phyloP scores from a whole-genome alignment of 441 rosid species.

The Populus hybrid region DNA sequence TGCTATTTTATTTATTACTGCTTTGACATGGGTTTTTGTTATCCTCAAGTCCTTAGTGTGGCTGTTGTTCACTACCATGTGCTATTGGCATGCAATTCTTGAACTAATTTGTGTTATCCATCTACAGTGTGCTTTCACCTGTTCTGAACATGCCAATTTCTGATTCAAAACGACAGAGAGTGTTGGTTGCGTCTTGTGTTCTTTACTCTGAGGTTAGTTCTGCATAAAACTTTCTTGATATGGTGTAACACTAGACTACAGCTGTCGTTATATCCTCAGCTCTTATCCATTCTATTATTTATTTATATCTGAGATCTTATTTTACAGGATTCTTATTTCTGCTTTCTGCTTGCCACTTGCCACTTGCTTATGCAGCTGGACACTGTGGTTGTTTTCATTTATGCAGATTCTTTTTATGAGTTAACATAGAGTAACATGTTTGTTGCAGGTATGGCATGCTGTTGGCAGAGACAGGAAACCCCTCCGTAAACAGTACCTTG shows the following conservation, averaged over 20 bases:
- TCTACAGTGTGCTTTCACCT: slow-evolving; percentile 95
- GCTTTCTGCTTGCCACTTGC: no score
- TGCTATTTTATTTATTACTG: slow-evolving; percentile 2
- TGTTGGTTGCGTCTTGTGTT: slow-evolving; percentile 96
- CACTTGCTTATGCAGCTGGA: slow-evolving; percentile 16
- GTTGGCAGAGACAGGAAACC: slow-evolving; percentile 82
- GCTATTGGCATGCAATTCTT: slow-evolving; percentile 22
- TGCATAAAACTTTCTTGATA: slow-evolving; percentile 23
- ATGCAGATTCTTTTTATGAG: slow-evolving; percentile 18
- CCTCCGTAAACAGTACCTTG: slow-evolving; percentile 91
- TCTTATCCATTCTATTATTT: slow-evolving; percentile 19
- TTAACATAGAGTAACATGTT: slow-evolving; percentile 23
- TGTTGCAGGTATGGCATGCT: slow-evolving; percentile 93
- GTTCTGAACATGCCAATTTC: slow-evolving; percentile 96
- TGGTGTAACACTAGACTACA: not conserved
- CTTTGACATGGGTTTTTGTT: not conserved
- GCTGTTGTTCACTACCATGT: not conserved
- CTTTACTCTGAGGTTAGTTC: slow-evolving; percentile 98
- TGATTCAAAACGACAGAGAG: slow-evolving; percentile 98
- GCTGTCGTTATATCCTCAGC: slow-evolving; percentile 18
- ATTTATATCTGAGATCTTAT: slow-evolving; percentile 18
- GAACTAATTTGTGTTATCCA: slow-evolving; percentile 27
- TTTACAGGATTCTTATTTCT: slow-evolving; percentile 1
- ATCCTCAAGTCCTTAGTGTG: slow-evolving; percentile 7
- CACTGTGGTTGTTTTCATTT: slow-evolving; percentile 15